Evolutionary conservation across 805 yeast species (phyloP).

Genomic region (Komagataella phaffii): DNA sequence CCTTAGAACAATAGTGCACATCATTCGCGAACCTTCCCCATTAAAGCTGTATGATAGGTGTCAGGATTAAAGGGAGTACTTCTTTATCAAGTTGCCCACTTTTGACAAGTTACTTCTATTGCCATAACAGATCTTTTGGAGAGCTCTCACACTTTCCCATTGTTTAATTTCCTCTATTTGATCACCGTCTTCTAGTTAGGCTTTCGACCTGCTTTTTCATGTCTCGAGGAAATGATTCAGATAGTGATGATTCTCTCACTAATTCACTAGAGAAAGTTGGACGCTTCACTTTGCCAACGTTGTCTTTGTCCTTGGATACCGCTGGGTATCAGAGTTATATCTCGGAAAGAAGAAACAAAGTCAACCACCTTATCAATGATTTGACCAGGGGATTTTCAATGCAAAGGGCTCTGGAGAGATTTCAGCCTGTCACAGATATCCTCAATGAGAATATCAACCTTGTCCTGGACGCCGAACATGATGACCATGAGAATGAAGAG

Average conservation of each 20-base stretch:
- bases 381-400: slow-evolving; percentile 30
- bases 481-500: slow-evolving; percentile 6
- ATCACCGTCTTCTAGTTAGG: background rate
- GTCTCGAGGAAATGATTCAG: slow-evolving; percentile 6
- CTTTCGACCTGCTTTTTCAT: slow-evolving; percentile 5
- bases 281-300: background rate
- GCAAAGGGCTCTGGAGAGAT: slow-evolving; percentile 35
- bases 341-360: slow-evolving; percentile 18
- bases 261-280: background rate
- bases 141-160: background rate
- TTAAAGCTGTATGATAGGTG: too few relatives aligned
- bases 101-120: background rate
- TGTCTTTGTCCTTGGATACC: background rate
- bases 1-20: background rate
- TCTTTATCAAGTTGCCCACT: background rate
- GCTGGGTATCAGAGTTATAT: background rate
- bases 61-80: background rate
- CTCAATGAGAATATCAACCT: slow-evolving; percentile 32
- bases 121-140: background rate
- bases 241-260: background rate
- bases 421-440: slow-evolving; percentile 31
- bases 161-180: background rate
- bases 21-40: background rate
- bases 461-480: slow-evolving; percentile 33
- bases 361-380: slow-evolving; percentile 25